Evolutionary conservation across 345 rosid species (phyloP).

Genomic region (Pseudoturritis turrita): DNA sequence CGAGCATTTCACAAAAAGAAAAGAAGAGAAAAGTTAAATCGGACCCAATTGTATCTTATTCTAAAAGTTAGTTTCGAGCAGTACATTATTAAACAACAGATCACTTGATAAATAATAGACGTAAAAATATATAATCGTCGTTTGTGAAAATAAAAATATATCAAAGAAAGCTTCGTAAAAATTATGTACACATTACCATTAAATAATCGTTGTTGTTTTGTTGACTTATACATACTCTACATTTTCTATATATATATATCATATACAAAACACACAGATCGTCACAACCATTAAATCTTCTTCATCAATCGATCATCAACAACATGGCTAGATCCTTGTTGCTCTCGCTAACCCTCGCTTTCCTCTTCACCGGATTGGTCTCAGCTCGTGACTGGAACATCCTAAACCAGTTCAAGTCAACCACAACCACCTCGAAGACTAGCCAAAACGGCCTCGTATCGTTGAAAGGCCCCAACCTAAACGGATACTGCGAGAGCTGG

Average conservation of each 20-base stretch:
- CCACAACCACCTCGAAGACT: background rate
- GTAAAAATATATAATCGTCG: too few species aligned
- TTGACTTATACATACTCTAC: slow-evolving; percentile 7
- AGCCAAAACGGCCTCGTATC: background rate
- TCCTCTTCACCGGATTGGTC: slow-evolving; percentile 35
- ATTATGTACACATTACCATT: too few species aligned
- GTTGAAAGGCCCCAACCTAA: slow-evolving; percentile 28
- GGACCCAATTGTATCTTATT: too few species aligned
- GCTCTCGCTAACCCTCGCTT: slow-evolving; percentile 26
- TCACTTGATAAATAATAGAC: background rate
- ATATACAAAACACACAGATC: background rate
- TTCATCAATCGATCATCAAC: background rate
- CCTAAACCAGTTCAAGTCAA: slow-evolving; percentile 30
- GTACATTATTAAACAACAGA: too few species aligned
- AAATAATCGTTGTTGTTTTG: background rate
- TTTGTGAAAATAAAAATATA: too few species aligned
- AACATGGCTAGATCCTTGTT: slow-evolving; percentile 40
- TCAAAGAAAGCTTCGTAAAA: background rate
- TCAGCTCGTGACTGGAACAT: slow-evolving; percentile 71
- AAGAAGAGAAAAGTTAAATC: too few species aligned
- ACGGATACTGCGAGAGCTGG: slow-evolving; percentile 72
- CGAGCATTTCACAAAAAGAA: too few species aligned
- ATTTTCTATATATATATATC: slow-evolving; percentile 1
- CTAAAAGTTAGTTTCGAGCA: too few species aligned
- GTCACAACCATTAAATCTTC: background rate